Base-by-base conservation (phyloP, 1,284 basidiomycete species). In the Heterobasidion annosum region DNA sequence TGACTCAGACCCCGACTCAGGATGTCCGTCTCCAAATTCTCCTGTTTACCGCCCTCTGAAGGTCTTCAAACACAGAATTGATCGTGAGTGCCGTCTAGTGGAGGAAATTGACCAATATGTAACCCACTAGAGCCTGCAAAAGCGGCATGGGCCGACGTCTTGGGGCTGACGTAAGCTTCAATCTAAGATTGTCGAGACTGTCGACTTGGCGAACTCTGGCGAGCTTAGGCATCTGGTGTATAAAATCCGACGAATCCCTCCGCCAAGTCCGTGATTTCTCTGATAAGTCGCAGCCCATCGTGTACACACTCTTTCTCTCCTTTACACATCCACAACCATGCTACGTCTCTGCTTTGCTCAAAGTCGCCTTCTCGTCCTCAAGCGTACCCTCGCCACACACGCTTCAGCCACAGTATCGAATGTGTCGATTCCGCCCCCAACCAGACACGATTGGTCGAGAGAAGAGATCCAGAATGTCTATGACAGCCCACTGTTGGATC, bases 401-500 rank as follows among this genome's bases (percentile, higher is more conserved):
- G 76, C 79, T 5, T 62, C 70, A 19, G 55, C 69, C 18, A 59
- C 67, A 6, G 59, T 63, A 18, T 56, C 66, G 7, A 57, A 69
- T 16, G 50, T 67, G 12, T 54, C 61, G 4, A 49, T 63, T 15
- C 51, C 64, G 5, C 57, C 68, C 47, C 60, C 68, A 54, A 70
- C 74, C 43, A 74, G 79, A 25, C 75, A 77, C 59, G 70, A 79
- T 57, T 91, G 88, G 88, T 72, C 76, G 35, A 83, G 77, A 63
- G 70, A 78, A 34, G 88, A 93, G 67, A 84, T 94, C 55, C 80
- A 88, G 63, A 68, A 77, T 51, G 83, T 93, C 51, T 94, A 89
- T 64, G 80, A 93, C 64, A 77, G 75, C 8, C 90, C 93, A 4
- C 69, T 98, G 54, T 80, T 98, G 63, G 89, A 93, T 53, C 85